Conservation (phyloP, 2,329 filamentous ascomycete genomes). For the Neonectria neomacrospora region DNA sequence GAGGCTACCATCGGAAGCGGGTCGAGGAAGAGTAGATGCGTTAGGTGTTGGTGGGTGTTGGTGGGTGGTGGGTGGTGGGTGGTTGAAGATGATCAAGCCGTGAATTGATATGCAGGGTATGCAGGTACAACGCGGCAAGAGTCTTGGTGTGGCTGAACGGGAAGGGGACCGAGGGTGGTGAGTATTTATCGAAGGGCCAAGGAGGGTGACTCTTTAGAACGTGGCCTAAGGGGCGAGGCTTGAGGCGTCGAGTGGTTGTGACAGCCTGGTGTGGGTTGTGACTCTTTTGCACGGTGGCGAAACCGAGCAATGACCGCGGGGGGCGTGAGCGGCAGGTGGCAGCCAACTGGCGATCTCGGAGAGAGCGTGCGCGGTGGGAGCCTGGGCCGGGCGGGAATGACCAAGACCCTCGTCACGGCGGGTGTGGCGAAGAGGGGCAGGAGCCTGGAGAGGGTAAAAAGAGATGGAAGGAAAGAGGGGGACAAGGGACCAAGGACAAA, state of each 20-base stretch:
- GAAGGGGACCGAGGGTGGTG: slow-evolving; percentile 38
- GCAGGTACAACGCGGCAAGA: slow-evolving; percentile 45
- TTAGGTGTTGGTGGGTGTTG: slow-evolving; percentile 13
- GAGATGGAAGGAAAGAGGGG: slow-evolving; percentile 24
- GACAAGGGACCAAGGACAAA: slow-evolving; percentile 3
- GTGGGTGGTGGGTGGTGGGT: slow-evolving; percentile 26
- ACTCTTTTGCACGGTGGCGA: slow-evolving; percentile 54
- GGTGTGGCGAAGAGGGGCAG: slow-evolving; percentile 44
- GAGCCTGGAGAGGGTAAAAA: slow-evolving; percentile 38
- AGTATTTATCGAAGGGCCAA: slow-evolving; percentile 46
- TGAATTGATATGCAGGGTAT: slow-evolving; percentile 47
- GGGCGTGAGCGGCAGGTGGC: slow-evolving; percentile 43
- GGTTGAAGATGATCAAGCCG: slow-evolving; percentile 33
- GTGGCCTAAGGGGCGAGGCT: slow-evolving; percentile 50
- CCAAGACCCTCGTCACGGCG: slow-evolving; percentile 39
- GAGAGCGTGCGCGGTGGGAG: slow-evolving; percentile 46
- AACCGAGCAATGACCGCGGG: slow-evolving; percentile 48
- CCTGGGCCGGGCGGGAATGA: slow-evolving; percentile 42
- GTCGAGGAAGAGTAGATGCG: slow-evolving; percentile 21
- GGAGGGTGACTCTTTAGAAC: slow-evolving; percentile 50
- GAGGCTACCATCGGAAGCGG: slow-evolving; percentile 50
- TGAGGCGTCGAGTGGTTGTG: slow-evolving; percentile 41
- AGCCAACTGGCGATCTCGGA: slow-evolving; percentile 54
- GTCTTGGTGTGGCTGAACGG: slow-evolving; percentile 41
- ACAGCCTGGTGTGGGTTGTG: slow-evolving; percentile 48